Conservation (phyloP, 2,329 filamentous ascomycete genomes). For the Podosphaera fusca region DNA sequence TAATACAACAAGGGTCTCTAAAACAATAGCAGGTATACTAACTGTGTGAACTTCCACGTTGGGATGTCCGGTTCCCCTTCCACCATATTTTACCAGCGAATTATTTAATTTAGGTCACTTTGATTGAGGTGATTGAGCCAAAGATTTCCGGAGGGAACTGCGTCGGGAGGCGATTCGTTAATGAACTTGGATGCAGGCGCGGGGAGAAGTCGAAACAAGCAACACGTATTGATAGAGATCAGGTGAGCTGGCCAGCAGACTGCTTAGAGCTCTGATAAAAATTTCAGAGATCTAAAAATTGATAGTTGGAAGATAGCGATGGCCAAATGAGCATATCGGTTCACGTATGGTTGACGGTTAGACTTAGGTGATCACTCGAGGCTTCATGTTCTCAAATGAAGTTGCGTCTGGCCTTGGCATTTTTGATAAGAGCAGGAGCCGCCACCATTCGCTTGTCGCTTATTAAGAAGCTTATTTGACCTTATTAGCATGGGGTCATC, state of each 20-base stretch:
- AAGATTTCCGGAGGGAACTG: background rate
- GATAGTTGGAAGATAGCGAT: background rate
- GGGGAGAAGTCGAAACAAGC: background rate
- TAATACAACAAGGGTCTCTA: background rate
- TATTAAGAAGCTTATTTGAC: background rate
- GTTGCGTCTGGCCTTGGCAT: background rate
- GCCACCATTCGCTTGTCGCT: background rate
- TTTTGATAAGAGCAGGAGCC: background rate
- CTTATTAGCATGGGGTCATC: too few relatives aligned
- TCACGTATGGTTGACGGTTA: background rate
- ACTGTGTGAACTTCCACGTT: constrained; percentile 99
- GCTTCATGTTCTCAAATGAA: background rate
- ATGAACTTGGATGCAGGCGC: background rate
- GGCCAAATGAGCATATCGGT: background rate
- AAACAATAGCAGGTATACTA: constrained; percentile 7
- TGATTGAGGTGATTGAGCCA: background rate
- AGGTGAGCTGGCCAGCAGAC: background rate
- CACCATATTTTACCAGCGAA: constrained; percentile 49
- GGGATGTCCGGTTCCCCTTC: constrained; percentile 84
- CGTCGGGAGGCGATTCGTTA: background rate
- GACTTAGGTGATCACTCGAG: background rate
- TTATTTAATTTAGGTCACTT: background rate
- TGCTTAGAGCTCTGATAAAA: background rate
- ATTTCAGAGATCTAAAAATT: background rate
- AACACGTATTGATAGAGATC: background rate